A percentile compares a stretch with the other conserved stretches of the same genome.
These are phyloP conservation scores for Paracoccidioides brasiliensis DNA, from an alignment of 2,329 filamentous ascomycete species.

Conservation along the genomic window DNA sequence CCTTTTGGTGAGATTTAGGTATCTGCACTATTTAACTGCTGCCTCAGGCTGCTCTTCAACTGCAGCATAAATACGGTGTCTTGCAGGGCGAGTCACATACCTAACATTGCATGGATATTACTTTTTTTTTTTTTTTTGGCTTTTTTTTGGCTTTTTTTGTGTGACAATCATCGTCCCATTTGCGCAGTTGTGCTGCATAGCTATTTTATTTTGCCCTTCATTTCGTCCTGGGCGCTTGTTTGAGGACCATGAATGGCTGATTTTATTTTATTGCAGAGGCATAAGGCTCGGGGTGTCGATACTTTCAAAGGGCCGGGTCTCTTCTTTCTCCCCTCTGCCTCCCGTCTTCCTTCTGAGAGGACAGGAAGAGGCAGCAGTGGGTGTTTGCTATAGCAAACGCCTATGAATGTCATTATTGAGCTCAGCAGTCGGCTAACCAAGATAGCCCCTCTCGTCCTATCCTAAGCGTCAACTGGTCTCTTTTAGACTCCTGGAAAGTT, in stretches of 20 bases:
- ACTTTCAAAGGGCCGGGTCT: too few relatives aligned
- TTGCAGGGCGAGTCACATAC: not conserved
- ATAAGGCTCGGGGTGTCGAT: too few relatives aligned
- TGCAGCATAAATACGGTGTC: not conserved
- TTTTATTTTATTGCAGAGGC: not conserved
- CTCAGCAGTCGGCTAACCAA: too few relatives aligned
- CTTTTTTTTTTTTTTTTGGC: not conserved
- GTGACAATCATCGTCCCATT: not conserved
- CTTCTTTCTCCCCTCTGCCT: too few relatives aligned
- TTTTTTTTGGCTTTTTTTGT: not conserved
- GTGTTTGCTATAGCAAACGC: too few relatives aligned
- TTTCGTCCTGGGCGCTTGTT: not conserved
- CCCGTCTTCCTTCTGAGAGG: too few relatives aligned
- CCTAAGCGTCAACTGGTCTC: too few relatives aligned
- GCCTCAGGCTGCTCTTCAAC: not conserved
- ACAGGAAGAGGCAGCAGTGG: too few relatives aligned
- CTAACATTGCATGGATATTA: not conserved
- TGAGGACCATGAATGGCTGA: not conserved
- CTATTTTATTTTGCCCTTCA: not conserved
- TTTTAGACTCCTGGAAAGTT: too few relatives aligned
- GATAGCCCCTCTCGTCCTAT: too few relatives aligned
- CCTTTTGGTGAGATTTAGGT: not conserved
- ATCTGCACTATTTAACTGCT: not conserved
- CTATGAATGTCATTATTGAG: too few relatives aligned
- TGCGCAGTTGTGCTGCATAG: not conserved